A percentile compares a stretch with the other conserved stretches of the same genome.
Conservation (phyloP, 2,329 filamentous ascomycete genomes). For the Gyromitra esculenta region DNA sequence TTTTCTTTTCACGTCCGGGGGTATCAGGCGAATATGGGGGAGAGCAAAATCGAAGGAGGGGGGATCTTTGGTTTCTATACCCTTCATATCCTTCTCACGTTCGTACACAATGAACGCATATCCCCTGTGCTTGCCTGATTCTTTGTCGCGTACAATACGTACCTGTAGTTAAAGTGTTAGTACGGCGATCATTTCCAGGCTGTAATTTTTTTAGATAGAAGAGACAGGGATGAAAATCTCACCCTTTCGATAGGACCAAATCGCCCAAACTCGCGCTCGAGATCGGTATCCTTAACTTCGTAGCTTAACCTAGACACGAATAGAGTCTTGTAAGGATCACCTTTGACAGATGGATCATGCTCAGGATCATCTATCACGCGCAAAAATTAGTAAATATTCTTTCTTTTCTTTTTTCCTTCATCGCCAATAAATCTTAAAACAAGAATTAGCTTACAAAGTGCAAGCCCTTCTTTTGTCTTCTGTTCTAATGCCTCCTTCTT, state of each 20-base stretch:
- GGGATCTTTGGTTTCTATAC: conserved; percentile 70
- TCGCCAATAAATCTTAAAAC: neutral
- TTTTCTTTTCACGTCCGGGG: conserved; percentile 53
- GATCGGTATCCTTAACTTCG: conserved; percentile 84
- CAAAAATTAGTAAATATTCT: conserved; percentile 38
- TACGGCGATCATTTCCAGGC: conserved; percentile 43
- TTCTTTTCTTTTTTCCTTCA: conserved; percentile 1
- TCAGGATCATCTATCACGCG: conserved; percentile 74
- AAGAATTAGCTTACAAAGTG: conserved; percentile 67
- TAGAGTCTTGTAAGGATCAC: conserved; percentile 93
- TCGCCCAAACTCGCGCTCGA: conserved; percentile 91
- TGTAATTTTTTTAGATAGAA: neutral
- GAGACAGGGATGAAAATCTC: conserved; percentile 60
- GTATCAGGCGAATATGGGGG: conserved; percentile 55
- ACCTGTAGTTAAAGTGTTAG: conserved; percentile 68
- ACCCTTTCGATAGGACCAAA: conserved; percentile 95
- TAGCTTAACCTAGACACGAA: conserved; percentile 92
- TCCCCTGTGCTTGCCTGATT: conserved; percentile 82
- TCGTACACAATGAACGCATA: conserved; percentile 98
- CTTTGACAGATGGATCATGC: conserved; percentile 87
- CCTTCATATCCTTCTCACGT: conserved; percentile 98
- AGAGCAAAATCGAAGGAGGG: conserved; percentile 59
- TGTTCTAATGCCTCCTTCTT: conserved; percentile 75
- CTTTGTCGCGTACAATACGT: conserved; percentile 82
- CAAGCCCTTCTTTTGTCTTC: conserved; percentile 71